A percentile compares a stretch with the other conserved stretches of the same genome.
Evolutionary conservation across 164 flowering plant species (phyloP).

Genomic region (Chimonanthus salicifolius): DNA sequence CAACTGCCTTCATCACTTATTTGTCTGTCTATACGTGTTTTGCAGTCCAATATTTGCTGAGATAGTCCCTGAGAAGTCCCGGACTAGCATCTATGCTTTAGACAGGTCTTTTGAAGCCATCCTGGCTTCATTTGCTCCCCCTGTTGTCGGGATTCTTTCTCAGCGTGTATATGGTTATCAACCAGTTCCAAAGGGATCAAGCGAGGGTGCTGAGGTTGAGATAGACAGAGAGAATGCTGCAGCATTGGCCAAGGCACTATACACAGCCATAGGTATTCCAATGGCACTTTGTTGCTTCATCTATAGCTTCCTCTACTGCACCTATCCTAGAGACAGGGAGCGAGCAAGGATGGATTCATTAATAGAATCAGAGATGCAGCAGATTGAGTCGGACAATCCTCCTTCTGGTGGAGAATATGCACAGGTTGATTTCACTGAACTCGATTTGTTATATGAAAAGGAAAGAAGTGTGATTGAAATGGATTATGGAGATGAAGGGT

Average conservation of each 20-base stretch:
- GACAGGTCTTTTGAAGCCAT: slow-evolving; percentile 85
- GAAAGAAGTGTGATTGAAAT: slow-evolving; percentile 37
- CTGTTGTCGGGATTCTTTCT: slow-evolving; percentile 72
- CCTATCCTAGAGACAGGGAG: slow-evolving; percentile 87
- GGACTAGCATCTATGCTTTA: slow-evolving; percentile 87
- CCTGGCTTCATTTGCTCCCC: slow-evolving; percentile 95
- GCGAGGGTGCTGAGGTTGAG: slow-evolving; percentile 39
- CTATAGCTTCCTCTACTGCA: slow-evolving; percentile 69
- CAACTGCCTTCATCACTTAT: background rate
- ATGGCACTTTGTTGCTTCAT: slow-evolving; percentile 73
- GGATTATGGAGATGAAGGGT: slow-evolving; percentile 31
- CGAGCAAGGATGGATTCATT: slow-evolving; percentile 64
- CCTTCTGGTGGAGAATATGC: slow-evolving; percentile 18
- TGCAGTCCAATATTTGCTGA: slow-evolving; percentile 96
- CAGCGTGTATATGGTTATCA: slow-evolving; percentile 75
- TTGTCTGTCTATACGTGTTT: background rate
- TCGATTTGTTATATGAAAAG: slow-evolving; percentile 20
- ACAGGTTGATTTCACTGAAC: slow-evolving; percentile 13
- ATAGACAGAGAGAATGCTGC: slow-evolving; percentile 76
- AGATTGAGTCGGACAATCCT: slow-evolving; percentile 33
- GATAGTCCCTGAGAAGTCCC: slow-evolving; percentile 80
- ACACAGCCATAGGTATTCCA: slow-evolving; percentile 66
- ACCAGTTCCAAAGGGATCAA: slow-evolving; percentile 53
- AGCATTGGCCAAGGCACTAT: slow-evolving; percentile 84
- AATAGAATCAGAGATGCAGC: slow-evolving; percentile 69